A percentile compares a stretch with the other conserved stretches of the same genome.
Evolutionary conservation across 2,329 filamentous ascomycete species (phyloP).

Genomic region (Cyphellophora europaea): DNA sequence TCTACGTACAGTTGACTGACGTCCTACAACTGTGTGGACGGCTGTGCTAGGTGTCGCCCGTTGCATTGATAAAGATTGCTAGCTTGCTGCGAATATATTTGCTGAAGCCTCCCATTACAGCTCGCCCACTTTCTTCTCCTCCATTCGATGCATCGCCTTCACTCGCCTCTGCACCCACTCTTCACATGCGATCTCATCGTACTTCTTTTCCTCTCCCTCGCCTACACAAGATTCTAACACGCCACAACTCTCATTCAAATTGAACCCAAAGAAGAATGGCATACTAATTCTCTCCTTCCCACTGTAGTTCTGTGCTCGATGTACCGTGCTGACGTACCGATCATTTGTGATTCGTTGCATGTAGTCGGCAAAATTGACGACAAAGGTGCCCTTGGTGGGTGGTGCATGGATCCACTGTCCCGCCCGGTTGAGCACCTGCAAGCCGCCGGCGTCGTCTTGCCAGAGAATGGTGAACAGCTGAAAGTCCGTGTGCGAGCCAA

Average conservation of each 20-base stretch:
- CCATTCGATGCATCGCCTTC: background rate
- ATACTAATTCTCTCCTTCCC: constrained; percentile 34
- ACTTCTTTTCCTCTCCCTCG: constrained; percentile 38
- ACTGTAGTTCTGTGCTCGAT: constrained; percentile 40
- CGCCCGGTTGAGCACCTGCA: constrained; percentile 37
- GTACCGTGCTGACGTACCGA: constrained; percentile 40
- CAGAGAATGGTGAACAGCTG: constrained; percentile 45
- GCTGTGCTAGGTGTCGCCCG: no score
- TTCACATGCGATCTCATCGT: constrained; percentile 34
- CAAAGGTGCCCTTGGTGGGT: constrained; percentile 32
- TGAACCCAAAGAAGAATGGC: constrained; percentile 50
- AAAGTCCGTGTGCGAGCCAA: constrained; percentile 45
- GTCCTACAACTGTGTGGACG: no score
- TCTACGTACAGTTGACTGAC: no score
- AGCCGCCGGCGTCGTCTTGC: constrained; percentile 42
- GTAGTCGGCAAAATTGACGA: constrained; percentile 43
- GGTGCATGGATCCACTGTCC: constrained; percentile 34
- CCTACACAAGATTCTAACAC: constrained; percentile 34
- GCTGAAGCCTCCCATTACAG: no score
- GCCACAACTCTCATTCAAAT: constrained; percentile 42
- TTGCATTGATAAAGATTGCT: no score
- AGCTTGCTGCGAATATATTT: no score
- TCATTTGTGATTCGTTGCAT: constrained; percentile 43
- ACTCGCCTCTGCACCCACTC: constrained; percentile 7
- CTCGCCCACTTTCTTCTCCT: no score